These are phyloP conservation scores for Quercus tomentella DNA, from an alignment of 331 rosid species.

Conservation along the genomic window DNA sequence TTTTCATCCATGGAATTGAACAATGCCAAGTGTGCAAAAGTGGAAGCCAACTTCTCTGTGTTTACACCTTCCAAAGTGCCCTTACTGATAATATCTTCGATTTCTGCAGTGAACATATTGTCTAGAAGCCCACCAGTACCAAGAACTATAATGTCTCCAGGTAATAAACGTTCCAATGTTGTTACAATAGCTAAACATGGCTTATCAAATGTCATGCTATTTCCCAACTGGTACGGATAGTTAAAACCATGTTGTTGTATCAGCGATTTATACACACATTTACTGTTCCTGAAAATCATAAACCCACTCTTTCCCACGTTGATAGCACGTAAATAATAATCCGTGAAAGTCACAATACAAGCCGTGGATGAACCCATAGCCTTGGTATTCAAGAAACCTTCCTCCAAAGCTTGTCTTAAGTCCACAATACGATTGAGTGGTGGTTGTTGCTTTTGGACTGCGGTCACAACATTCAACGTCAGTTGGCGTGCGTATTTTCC, in stretches of 20 bases:
- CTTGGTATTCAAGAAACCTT: background rate
- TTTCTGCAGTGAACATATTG: conserved; percentile 12
- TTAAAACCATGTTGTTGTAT: background rate
- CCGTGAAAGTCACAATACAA: conserved; percentile 12
- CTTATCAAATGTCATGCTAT: background rate
- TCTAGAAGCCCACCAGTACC: conserved; percentile 29
- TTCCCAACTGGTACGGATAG: conserved; percentile 11
- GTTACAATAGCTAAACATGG: background rate
- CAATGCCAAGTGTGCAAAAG: background rate
- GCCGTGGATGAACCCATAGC: conserved; percentile 20
- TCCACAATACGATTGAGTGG: background rate
- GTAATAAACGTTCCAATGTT: background rate
- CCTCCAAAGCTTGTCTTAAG: background rate
- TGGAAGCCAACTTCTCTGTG: background rate
- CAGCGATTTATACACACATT: background rate
- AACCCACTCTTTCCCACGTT: conserved; percentile 27
- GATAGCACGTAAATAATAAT: background rate
- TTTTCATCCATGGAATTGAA: background rate
- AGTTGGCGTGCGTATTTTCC: conserved; percentile 15
- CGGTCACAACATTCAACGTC: background rate
- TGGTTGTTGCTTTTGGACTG: background rate
- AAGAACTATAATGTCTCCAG: conserved; percentile 13
- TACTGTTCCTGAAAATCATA: conserved; percentile 11
- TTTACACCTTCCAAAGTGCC: too few relatives aligned
- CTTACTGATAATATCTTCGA: conserved; percentile 5